Percentiles rank a stretch among this genome's conserved stretches.
These are phyloP conservation scores for Nothophytophthora sp. DNA, from an alignment of 352 stramenopile species.

Conservation along the genomic window DNA sequence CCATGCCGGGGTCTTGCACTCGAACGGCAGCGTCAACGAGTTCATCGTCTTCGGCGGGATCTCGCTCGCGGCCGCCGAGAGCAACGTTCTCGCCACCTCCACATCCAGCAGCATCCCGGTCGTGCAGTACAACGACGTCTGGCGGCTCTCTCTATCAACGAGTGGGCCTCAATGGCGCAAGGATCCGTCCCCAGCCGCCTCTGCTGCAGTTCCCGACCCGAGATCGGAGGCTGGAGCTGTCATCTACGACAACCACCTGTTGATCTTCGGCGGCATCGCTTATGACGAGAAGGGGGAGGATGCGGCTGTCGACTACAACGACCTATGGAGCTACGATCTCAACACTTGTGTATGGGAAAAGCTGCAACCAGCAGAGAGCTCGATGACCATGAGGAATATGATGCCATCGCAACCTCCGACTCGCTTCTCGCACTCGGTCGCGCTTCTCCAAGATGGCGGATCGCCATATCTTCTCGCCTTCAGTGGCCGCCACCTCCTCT, in stretches of 20 bases:
- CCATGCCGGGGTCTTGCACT: constrained; percentile 36
- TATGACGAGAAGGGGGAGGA: constrained; percentile 50
- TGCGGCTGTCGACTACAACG: constrained; percentile 46
- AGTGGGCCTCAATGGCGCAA: constrained; percentile 33
- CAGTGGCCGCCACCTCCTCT: constrained; percentile 50
- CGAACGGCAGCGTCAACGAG: constrained; percentile 41
- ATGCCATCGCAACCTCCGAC: constrained; percentile 32
- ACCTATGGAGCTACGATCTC: constrained; percentile 71
- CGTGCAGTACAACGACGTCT: constrained; percentile 57
- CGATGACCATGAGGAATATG: too few species aligned
- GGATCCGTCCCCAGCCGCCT: constrained; percentile 21
- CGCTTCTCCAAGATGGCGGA: constrained; percentile 28
- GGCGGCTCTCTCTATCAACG: constrained; percentile 36
- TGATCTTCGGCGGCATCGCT: constrained; percentile 71
- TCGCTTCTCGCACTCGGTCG: constrained; percentile 67
- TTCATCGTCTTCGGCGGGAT: constrained; percentile 58
- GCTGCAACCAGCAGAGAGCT: constrained; percentile 21
- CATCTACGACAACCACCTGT: constrained; percentile 47
- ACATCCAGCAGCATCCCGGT: constrained; percentile 22
- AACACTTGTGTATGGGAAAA: constrained; percentile 38
- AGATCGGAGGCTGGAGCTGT: constrained; percentile 57
- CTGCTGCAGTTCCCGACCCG: constrained; percentile 19
- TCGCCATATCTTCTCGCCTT: constrained; percentile 55
- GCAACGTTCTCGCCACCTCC: neutral
- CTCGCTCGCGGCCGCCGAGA: constrained; percentile 29